A percentile compares a stretch with the other conserved stretches of the same genome.
Evolutionary conservation across 2,329 filamentous ascomycete genomes (phyloP).

Genomic region (Tolypocladium ophioglossoides): DNA sequence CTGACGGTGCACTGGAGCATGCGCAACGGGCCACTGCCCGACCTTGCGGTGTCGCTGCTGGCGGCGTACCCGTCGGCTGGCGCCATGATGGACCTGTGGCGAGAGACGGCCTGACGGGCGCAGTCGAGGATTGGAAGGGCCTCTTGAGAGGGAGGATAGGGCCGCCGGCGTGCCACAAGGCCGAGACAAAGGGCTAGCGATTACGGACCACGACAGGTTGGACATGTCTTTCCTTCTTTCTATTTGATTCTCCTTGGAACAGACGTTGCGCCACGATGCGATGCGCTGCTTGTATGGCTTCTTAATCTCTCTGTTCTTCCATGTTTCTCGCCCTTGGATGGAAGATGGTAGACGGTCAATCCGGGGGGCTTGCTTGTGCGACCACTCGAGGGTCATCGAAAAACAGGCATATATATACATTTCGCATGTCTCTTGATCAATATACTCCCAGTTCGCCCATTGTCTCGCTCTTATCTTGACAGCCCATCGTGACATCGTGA

Average conservation of each 20-base stretch:
- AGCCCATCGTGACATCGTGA: too few relatives aligned
- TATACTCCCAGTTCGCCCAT: not conserved
- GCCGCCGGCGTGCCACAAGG: not conserved
- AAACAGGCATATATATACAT: not conserved
- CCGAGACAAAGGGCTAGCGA: not conserved
- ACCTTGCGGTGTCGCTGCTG: slow-evolving; percentile 28
- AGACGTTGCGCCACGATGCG: not conserved
- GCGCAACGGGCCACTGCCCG: slow-evolving; percentile 44
- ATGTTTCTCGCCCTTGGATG: not conserved
- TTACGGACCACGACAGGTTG: not conserved
- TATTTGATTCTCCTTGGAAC: too few relatives aligned
- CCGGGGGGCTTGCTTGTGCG: not conserved
- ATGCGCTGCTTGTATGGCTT: not conserved
- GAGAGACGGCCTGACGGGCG: slow-evolving; percentile 18
- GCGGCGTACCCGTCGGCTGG: slow-evolving; percentile 33
- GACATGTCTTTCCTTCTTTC: not conserved
- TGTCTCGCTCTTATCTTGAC: slow-evolving; percentile 23
- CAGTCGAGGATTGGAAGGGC: not conserved
- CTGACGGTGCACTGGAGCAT: slow-evolving; percentile 77
- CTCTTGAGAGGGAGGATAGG: not conserved
- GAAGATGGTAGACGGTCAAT: not conserved
- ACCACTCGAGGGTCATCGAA: not conserved
- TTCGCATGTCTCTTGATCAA: not conserved
- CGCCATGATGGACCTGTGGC: slow-evolving; percentile 36
- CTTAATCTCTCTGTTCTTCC: not conserved